Base-by-base conservation (phyloP, 1,284 basidiomycete species). In the Cystobasidium pallidum region DNA sequence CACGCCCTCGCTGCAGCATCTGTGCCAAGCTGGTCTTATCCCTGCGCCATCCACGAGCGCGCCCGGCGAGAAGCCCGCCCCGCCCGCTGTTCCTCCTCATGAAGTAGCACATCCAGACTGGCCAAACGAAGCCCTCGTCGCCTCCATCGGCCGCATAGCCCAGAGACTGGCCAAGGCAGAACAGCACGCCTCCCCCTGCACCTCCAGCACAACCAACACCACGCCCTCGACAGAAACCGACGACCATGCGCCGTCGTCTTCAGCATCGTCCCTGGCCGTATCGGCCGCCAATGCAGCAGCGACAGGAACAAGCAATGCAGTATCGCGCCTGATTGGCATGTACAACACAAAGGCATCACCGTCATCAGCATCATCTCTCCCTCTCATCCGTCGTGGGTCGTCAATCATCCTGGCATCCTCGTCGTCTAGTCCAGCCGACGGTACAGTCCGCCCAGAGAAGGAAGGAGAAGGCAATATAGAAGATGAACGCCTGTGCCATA, bases 11-110 rank as follows among this genome's bases (percentile, higher is more conserved):
- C 74, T 52, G 74, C 55, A 54, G 55, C 26, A 24, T 70, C 19
- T 61, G 36, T 17, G 62, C 64, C 1, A 65, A 64, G 52, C 66
- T 63, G 51, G 73, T 72, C 10, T 75, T 76, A 1, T 78, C 49
- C 62, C 76, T 4, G 59, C 58, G 21, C 24, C 24, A 6, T 15
- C 28, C 13, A 57, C 32, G 28, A 45, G 6, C 43, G 8, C 43
- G 11, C 3, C 3, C 43, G 43, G n/a, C 15, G 43, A 45, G 3
- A n/a, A 45, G 36, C 36, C 6, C 7, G 36, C 36, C 36, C 36
- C 36, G 7, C 36, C 36, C 13, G 36, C 36, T 54, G 52, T 32
- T 10, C 19, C 26, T 30, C 8, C 70, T 76, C 52, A 73, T 13
- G 6, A 13, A 72, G 4, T 70, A 70, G 28, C 73, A 70, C 4